These are phyloP conservation scores for Rhodamnia rubescens DNA, from an alignment of 345 rosid genomes.

Conservation along the genomic window DNA sequence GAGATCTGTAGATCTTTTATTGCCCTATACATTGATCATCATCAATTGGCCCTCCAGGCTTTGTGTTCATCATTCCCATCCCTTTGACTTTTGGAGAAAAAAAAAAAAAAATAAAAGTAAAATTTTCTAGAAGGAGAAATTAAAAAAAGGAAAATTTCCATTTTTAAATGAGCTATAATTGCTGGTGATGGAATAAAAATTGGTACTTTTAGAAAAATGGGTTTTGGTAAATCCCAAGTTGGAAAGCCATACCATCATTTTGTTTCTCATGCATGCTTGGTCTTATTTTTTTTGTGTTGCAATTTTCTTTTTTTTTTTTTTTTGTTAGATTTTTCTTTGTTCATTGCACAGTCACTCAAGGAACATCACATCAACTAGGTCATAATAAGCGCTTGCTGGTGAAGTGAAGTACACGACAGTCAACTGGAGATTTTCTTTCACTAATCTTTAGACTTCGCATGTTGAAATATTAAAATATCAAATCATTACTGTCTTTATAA, in stretches of 20 bases:
- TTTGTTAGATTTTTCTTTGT: too few relatives aligned
- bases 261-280: background rate
- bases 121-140: background rate
- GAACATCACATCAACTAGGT: background rate
- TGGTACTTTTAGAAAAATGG: background rate
- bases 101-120: background rate
- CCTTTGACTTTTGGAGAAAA: background rate
- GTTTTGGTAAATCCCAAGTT: background rate
- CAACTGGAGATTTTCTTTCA: background rate
- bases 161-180: background rate
- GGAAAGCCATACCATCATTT: background rate
- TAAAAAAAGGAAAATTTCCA: background rate
- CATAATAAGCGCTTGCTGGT: background rate
- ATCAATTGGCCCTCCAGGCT: background rate
- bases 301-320: background rate
- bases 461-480: background rate
- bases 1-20: background rate
- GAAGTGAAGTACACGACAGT: background rate
- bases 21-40: background rate
- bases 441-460: background rate
- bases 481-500: background rate
- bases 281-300: background rate
- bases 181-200: background rate
- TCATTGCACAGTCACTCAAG: background rate
- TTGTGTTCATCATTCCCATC: background rate